Evolutionary conservation across 305 asterid genomes (phyloP).

Genomic region (Solanum aculeatissimum): DNA sequence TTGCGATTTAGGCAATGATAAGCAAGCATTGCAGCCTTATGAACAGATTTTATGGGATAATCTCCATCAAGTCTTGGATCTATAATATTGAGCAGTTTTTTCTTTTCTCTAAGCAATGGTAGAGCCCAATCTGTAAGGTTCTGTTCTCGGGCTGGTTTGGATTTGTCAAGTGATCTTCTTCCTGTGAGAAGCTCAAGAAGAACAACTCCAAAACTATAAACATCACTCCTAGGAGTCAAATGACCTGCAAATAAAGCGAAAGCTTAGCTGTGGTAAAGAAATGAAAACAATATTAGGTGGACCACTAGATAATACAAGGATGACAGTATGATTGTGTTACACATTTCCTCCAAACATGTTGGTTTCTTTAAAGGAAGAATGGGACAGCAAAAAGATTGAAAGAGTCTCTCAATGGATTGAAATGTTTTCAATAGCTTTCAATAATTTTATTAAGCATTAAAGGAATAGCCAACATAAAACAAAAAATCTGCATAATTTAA

Average conservation of each 20-base stretch:
- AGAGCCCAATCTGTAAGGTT: slow-evolving; percentile 57
- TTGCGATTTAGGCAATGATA: slow-evolving; percentile 77
- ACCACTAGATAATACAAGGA: background rate
- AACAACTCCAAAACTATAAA: slow-evolving; percentile 84
- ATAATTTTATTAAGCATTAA: no score
- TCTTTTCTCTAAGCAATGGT: slow-evolving; percentile 70
- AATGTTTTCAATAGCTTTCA: no score
- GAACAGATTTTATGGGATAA: slow-evolving; percentile 59
- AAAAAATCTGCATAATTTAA: no score
- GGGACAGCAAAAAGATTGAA: no score
- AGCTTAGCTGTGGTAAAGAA: background rate
- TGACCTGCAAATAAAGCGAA: slow-evolving; percentile 38
- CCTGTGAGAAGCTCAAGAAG: slow-evolving; percentile 83
- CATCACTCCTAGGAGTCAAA: slow-evolving; percentile 77
- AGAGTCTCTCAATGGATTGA: no score
- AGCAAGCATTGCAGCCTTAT: slow-evolving; percentile 88
- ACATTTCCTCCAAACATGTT: background rate
- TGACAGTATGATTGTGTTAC: background rate
- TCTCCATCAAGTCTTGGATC: slow-evolving; percentile 73
- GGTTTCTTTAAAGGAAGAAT: no score
- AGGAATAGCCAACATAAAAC: no score
- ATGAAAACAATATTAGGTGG: background rate
- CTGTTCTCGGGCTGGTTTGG: slow-evolving; percentile 68
- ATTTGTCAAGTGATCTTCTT: slow-evolving; percentile 64
- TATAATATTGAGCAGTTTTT: slow-evolving; percentile 49